Evolutionary conservation across 73 alveolate genomes (phyloP).

Genomic region (Stentor roeselii): DNA sequence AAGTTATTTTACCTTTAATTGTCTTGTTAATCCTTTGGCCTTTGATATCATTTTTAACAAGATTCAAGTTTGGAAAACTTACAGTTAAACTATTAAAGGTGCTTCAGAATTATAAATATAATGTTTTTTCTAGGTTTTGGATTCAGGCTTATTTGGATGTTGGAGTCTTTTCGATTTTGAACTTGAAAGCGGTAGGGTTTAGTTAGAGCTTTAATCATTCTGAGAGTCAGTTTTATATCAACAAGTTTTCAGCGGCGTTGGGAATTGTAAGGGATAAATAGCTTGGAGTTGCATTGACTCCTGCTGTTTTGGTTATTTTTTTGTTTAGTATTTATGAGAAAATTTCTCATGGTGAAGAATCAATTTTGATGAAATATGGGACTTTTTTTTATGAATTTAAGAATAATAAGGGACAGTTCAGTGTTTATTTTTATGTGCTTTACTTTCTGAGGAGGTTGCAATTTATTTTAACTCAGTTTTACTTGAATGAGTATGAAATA

Average conservation of each 20-base stretch:
- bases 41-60: background rate
- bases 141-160: background rate
- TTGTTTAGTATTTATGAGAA: background rate
- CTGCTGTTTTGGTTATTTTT: background rate
- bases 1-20: background rate
- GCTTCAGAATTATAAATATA: background rate
- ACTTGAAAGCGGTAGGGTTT: background rate
- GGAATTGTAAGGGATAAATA: background rate
- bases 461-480: slow-evolving; percentile 2
- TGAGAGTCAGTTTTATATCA: too few species aligned
- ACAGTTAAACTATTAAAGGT: background rate
- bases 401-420: background rate
- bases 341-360: background rate
- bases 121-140: background rate
- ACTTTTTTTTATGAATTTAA: background rate
- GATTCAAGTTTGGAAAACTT: background rate
- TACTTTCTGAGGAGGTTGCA: background rate
- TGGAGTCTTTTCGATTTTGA: background rate
- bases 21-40: background rate
- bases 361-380: background rate
- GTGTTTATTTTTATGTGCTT: background rate
- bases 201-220: background rate
- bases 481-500: background rate
- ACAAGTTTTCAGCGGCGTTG: background rate
- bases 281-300: background rate